These are phyloP conservation scores for Aureobasidium mangrovei DNA, from an alignment of 2,329 filamentous ascomycete genomes.

Conservation along the genomic window DNA sequence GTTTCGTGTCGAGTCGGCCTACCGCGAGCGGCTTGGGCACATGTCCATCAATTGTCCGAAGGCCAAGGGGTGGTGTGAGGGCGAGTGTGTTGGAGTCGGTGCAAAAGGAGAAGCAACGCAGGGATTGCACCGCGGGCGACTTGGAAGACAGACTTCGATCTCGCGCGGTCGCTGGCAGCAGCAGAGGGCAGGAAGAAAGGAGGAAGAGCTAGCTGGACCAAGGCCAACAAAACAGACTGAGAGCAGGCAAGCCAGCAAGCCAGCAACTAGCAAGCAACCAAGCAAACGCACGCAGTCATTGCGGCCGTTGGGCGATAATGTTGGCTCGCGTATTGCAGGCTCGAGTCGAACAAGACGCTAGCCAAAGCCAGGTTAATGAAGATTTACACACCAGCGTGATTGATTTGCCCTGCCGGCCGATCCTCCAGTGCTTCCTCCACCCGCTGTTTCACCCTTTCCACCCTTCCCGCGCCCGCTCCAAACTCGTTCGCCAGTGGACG, in stretches of 20 bases:
- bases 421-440: too few relatives aligned
- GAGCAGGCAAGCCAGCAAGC: not conserved
- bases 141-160: not conserved
- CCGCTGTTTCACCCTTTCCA: too few relatives aligned
- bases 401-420: too few relatives aligned
- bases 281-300: slow-evolving; percentile 13
- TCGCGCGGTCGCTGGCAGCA: too few relatives aligned
- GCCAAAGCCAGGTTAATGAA: not conserved
- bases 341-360: slow-evolving; percentile 4
- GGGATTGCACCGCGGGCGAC: not conserved
- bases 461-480: too few relatives aligned
- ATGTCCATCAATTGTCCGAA: slow-evolving; percentile 6
- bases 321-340: slow-evolving; percentile 9
- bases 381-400: too few relatives aligned
- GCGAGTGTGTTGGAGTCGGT: slow-evolving; percentile 5
- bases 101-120: not conserved
- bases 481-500: too few relatives aligned
- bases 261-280: slow-evolving; percentile 1
- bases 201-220: slow-evolving; percentile 1
- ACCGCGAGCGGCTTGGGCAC: slow-evolving; percentile 1
- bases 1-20: slow-evolving; percentile 4
- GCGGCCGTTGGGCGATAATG: slow-evolving; percentile 12
- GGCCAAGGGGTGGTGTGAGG: not conserved
- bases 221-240: not conserved
- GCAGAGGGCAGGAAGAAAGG: not conserved